Evolutionary conservation across 2,329 filamentous ascomycete species (phyloP), one percentile per base, ranked within the genome.

Genomic region (Epichloe hybrida): DNA sequence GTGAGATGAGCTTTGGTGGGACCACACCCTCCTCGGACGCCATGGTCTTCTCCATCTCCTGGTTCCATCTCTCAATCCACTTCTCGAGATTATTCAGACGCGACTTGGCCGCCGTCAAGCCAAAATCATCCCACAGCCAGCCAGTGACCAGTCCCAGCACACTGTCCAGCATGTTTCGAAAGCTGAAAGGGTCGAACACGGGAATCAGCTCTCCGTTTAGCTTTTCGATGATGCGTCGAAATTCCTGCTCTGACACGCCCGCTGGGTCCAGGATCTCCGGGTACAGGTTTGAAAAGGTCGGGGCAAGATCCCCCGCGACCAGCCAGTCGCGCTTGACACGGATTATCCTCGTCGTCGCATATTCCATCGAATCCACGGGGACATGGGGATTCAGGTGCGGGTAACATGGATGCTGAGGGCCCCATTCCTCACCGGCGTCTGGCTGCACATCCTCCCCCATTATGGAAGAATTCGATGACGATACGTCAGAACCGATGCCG

Each of bases 341-440:
- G 60, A 98, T 96, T 56, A 98, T 86, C 51, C 91, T 84, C 2
- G 93, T 98, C 6, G 75, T 81, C 44, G 75, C 68, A 61, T 88
- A 88, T 56, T 94, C 81, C 13, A 79, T 74, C 7, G 88, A 94
- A 51, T 82, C 74, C 11, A 86, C 64, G 0, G 90, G 83, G 5
- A 96, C 91, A 65, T 98, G 90, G 0, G 90, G 86, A 62, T 97
- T 97, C 39, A 88, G 72, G 62, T 97, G 93, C 46, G 93, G 93
- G 63, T 84, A 97, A 66, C 93, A 98, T 4, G 93, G 91, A 64
- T 98, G 93, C 40, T 85, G 81, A 13, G 90, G 89, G 0, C 93
- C 91, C 93, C 93, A 98, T 66, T 88, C 81, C 48, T 88, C 81
- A 55, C 86, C 84, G 49, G 82, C 74, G 31, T 81, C 82, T 21